Evolutionary conservation across 2,329 filamentous ascomycete genomes (phyloP), one percentile per base, ranked within the genome.

Genomic region (Curvularia lunata): DNA sequence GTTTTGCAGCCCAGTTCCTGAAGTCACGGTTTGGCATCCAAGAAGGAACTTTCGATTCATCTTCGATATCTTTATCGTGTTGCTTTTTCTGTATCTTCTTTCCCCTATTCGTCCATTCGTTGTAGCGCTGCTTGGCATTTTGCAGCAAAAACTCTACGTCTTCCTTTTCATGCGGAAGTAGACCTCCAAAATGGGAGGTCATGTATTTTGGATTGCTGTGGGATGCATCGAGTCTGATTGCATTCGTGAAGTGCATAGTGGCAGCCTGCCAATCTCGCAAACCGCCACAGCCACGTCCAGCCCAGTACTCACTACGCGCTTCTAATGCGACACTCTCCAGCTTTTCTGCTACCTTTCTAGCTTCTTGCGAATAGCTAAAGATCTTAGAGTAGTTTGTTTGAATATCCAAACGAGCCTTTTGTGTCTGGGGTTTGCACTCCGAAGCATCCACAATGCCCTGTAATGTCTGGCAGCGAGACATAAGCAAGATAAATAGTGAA

Each of bases 241-340:
- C 64, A 34, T 48, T 42, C 5, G 27, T 28, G 10, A 66, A 65
- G 27, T 65, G 58, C 2, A 49, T 25, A 3, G n/a, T 28, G 12
- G 64, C 64, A 12, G 52, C 47, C 6, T 38, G 16, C 48, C 54
- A 62, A 10, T 64, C 56, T 18, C 49, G 18, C 2, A 48, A 51
- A 8, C 60, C 62, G 6, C 48, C 63, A 19, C 54, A 60, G 1
- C 55, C 67, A 18, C 58, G 25, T 21, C 65, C 67, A 30, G 53
- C 41, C 68, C 68, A 71, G 46, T 67, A 70, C 40, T 64, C 58
- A 23, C 59, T 58, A 1, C 63, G 54, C 2, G 67, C 65, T 28
- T 60, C 59, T 19, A 69, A 38, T 3, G 58, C 54, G 8, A 41
- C 23, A 18, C 56, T 62, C 4, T 61, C 21, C 18, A 65, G 28